Base-by-base conservation (phyloP, 1,284 basidiomycete genomes). In the Cystobasidium sp. region DNA sequence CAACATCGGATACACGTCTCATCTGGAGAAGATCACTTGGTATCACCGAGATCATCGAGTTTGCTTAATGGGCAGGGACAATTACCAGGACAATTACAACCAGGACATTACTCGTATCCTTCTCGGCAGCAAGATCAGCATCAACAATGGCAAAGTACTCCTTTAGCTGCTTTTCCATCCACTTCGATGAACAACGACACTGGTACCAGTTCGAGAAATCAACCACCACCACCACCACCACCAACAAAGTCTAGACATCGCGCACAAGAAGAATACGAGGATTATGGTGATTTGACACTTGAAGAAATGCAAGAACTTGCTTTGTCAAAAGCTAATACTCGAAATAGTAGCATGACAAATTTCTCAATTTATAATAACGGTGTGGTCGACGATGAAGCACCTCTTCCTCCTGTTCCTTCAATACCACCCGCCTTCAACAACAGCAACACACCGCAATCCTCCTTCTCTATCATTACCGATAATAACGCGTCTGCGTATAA, bases 61-160 rank as follows among this genome's bases (percentile, higher is more conserved):
- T 18, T 12, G 53, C 53, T 24, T 6, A 56, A 56, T 56, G 31
- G 31, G 5, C 31, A 31, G 31, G 31, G 31, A 31, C 31, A 31
- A 31, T 5, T 31, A 31, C 31, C 31, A 31, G 31, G 31, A 31
- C 31, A 31, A 31, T 31, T 31, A 31, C 31, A 31, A 31, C 31
- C 31, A 31, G 31, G 31, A 31, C 31, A 31, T 31, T 31, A 31
- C 31, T 56, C 53, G 31, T 6, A 14, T 22, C 10, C 39, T 18
- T 6, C 37, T 12, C 56, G 18, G 31, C 56, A 59, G 56, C 56
- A 41, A n/a, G 37, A 43, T 47, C 49, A 66, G 61, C 61, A 63
- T 18, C 61, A 41, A 43, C 61, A 63, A 18, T 43, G n/a, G 31
- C 64, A 66, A 1, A 20, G 2, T 10, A 47, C 18, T 18, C 8